Evolutionary conservation across 139 green algal genomes (phyloP), one percentile per base, ranked within the genome.

Genomic region (Haematococcus lacustris): DNA sequence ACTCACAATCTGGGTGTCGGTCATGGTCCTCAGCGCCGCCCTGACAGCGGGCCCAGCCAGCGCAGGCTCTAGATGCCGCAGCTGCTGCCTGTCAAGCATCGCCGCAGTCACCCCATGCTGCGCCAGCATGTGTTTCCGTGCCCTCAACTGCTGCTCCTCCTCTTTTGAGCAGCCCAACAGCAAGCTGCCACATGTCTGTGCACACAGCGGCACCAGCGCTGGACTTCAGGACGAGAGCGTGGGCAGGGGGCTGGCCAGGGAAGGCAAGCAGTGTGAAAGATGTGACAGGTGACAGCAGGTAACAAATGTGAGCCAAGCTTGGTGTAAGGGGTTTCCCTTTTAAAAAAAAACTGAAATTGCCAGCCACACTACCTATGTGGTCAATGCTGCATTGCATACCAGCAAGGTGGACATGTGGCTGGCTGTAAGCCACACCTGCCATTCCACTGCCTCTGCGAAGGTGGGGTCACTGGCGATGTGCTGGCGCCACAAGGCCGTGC

Each of bases 401-500:
- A n/a, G n/a, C n/a, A n/a, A n/a, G n/a, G n/a, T n/a, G n/a, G n/a
- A n/a, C n/a, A n/a, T n/a, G n/a, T n/a, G n/a, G n/a, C n/a, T n/a
- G n/a, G n/a, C n/a, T n/a, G n/a, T n/a, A n/a, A n/a, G n/a, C n/a
- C 73, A 1, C 53, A 85, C 74, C 75, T 89, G 81, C 78, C 76
- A 85, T 60, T 87, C 80, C 26, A 87, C 40, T 21, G 70, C 68
- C 0, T 38, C 47, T 13, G 40, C 47, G 0, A 77, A 33, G 32
- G 38, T 30, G 0, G 35, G 33, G 25, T 78, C 63, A 50, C 64
- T 21, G 6, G 39, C 37, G 26, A 70, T 63, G 35, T 83, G 41
- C 13, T 66, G 38, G 65, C 80, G 40, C 88, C 88, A 93, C 51
- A 88, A 61, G 6, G 57, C 41, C 30, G 82, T 86, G 73, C 82